Base-by-base conservation (phyloP, 2,329 filamentous ascomycete species). In the Scorias spongiosa region DNA sequence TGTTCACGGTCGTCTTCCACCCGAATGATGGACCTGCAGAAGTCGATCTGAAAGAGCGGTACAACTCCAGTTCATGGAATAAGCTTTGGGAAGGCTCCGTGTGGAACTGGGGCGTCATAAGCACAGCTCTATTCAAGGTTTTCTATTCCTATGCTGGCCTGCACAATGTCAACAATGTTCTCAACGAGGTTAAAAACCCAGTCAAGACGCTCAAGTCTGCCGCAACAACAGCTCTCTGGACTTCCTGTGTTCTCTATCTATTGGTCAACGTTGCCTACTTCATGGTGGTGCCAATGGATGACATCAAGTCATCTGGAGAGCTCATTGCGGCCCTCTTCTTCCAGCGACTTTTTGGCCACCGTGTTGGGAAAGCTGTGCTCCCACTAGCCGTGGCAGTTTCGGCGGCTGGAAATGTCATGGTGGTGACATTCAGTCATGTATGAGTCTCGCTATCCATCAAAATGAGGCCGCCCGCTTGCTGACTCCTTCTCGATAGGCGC, bases 61-160 rank as follows among this genome's bases (percentile, higher is more conserved):
- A 77, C 55, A 81, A 78, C 64, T 26, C 20, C 20, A 26, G 7
- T 26, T 4, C 7, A 7, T 80, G 83, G 54, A 60, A 62, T 49
- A 69, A 78, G 46, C 72, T 76, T 9, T 84, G 83, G 49, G 69
- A 72, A 40, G 79, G 79, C 8, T 82, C 79, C 5, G 80, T 75
- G 1, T 74, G 75, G 7, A 78, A 72, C 51, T 71, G 76, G 1
- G 83, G 83, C 49, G 76, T 76, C 40, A 69, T 81, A 29, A 77
- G 81, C n/a, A 81, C 75, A 1, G 78, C 80, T 0, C 63, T 84
- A 0, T 82, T 81, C 66, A 83, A 81, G 51, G 78, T 83, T 48
- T 78, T 83, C 53, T 83, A 78, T 72, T 77, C 72, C 47, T 84
- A 77, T 53, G 72, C 80, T 50, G 79, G 79, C 18, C 80, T 79